phyloP scores from a whole-genome alignment of 345 rosid genomes.

The Bruguiera sexangula region DNA sequence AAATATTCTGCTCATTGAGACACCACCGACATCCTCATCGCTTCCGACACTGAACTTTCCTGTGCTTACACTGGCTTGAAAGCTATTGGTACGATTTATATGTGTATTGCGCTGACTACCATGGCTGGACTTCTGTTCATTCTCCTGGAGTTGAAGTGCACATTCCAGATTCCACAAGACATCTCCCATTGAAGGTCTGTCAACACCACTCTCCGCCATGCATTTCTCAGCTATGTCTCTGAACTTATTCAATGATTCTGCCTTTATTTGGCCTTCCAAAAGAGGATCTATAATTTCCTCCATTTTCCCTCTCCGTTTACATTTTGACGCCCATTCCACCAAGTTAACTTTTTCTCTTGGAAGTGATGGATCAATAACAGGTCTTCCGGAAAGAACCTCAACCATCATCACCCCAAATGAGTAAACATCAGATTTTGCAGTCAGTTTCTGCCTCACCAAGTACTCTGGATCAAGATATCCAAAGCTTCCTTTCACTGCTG shows the following conservation, averaged over 20 bases:
- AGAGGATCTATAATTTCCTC: conserved; percentile 48
- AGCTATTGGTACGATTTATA: conserved; percentile 14
- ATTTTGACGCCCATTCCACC: conserved; percentile 53
- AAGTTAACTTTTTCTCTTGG: conserved; percentile 53
- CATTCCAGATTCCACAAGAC: conserved; percentile 67
- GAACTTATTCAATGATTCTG: conserved; percentile 50
- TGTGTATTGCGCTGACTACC: conserved; percentile 4
- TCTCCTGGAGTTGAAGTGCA: conserved; percentile 45
- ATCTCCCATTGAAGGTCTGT: conserved; percentile 68
- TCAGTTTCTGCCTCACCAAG: conserved; percentile 47
- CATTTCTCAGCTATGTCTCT: conserved; percentile 62
- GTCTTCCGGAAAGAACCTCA: conserved; percentile 55
- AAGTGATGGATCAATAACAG: conserved; percentile 55
- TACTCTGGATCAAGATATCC: conserved; percentile 71
- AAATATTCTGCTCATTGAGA: conserved; percentile 60
- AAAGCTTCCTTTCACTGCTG: conserved; percentile 75
- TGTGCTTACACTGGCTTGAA: conserved; percentile 26
- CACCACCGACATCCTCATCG: conserved; percentile 39
- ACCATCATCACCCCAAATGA: conserved; percentile 70
- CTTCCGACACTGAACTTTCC: conserved; percentile 33
- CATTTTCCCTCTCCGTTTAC: conserved; percentile 30
- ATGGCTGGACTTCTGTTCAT: conserved; percentile 28
- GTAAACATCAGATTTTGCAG: conserved; percentile 63
- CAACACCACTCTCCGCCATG: conserved; percentile 39
- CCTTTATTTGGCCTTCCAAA: conserved; percentile 40